Base-by-base conservation (phyloP, 352 stramenopile species). In the Phytophthora melonis region DNA sequence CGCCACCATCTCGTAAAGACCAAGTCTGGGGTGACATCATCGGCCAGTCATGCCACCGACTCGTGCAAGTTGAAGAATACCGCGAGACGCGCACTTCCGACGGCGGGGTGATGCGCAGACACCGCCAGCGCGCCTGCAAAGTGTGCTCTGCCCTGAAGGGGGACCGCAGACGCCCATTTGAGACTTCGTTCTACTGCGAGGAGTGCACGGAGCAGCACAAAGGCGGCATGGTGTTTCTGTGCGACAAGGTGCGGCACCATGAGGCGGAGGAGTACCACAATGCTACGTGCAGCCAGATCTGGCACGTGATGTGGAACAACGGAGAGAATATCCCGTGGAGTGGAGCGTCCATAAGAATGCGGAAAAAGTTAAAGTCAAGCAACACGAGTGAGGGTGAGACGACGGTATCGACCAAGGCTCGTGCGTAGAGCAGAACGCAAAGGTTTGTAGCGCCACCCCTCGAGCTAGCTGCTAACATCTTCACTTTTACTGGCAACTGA, bases 201-300 rank as follows among this genome's bases (percentile, higher is more conserved):
- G 63, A 75, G 43, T 82, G 75, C 58, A 78, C 70, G 14, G 64
- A 70, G 19, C 62, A 66, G n/a, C 59, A 66, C 43, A 55, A 68
- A 18, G 75, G 75, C 11, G 70, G 60, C 18, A 73, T 71, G 60
- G 66, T 81, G 34, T 81, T 72, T 58, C 57, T 81, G 43, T 81
- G 74, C 49, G 70, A 78, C 58, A 73, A 65, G 65, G 47, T 63
- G n/a, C 53, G 74, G 23, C 61, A 54, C 14, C 74, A 78, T 56
- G 74, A 73, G 25, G 43, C 34, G 10, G 62, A 60, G 9, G 39
- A 67, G 21, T 81, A 76, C 56, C 61, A 62, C 27, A 68, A 70
- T 52, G 70, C 68, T 32, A 78, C 65, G 30, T 81, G 74, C 65
- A 78, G 53, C 41, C 74, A 81, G 63, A 81, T 81, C 58, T 81